A percentile compares a stretch with the other conserved stretches of the same genome.
These are phyloP conservation scores for Rhizopus sp. DNA, from an alignment of 371 early-diverging fungal genomes.

Conservation along the genomic window DNA sequence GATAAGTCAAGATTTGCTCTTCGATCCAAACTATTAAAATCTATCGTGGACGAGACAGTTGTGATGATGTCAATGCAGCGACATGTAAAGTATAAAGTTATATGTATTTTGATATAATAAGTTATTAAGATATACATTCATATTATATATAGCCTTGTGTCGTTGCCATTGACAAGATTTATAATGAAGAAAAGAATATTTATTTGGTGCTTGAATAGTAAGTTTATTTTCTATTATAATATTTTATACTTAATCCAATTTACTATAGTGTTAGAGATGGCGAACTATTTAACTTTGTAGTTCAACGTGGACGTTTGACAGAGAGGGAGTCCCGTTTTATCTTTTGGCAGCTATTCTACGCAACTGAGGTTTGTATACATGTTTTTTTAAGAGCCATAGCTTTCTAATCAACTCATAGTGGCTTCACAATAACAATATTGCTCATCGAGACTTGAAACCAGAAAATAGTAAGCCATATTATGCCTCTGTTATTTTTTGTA, in stretches of 20 bases:
- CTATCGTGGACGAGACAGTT: constrained; percentile 68
- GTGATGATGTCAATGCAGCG: constrained; percentile 69
- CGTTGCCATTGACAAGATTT: constrained; percentile 65
- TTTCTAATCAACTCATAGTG: constrained; percentile 26
- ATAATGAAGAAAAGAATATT: constrained; percentile 57
- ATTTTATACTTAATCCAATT: not conserved
- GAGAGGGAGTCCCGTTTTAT: constrained; percentile 83
- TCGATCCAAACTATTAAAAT: constrained; percentile 57
- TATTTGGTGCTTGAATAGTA: constrained; percentile 74
- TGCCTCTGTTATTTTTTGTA: not conserved
- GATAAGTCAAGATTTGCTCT: constrained; percentile 48
- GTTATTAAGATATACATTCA: not conserved
- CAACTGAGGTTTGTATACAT: constrained; percentile 52
- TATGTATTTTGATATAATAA: not conserved
- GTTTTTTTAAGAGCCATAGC: not conserved
- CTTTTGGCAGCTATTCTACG: constrained; percentile 76
- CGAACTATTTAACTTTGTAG: constrained; percentile 92
- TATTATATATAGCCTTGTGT: constrained; percentile 50
- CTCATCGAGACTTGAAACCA: constrained; percentile 50
- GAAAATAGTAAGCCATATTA: constrained; percentile 42
- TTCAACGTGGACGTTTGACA: constrained; percentile 65
- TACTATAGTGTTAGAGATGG: constrained; percentile 67
- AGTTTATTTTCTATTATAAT: constrained; percentile 16
- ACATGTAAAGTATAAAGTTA: constrained; percentile 56
- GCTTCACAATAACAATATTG: constrained; percentile 36